Evolutionary conservation across 345 rosid genomes (phyloP).

Genomic region (Salix koriyanagi): DNA sequence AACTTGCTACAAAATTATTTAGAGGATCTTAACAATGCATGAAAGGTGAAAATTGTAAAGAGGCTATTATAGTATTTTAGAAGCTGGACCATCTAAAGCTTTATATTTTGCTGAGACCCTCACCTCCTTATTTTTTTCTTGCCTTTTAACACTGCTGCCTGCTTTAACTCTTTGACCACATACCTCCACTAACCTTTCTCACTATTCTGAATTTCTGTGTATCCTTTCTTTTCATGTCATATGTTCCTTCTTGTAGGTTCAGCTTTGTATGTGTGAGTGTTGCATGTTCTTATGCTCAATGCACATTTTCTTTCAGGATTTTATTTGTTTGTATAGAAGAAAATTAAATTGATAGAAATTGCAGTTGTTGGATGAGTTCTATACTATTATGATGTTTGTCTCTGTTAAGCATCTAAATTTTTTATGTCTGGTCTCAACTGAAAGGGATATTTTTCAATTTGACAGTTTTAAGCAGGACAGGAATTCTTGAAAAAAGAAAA

Average conservation of each 20-base stretch:
- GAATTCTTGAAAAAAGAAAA: not conserved
- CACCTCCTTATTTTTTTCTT: too few relatives aligned
- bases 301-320: not conserved
- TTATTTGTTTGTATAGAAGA: not conserved
- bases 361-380: not conserved
- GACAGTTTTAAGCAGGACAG: not conserved
- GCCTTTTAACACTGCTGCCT: too few relatives aligned
- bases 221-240: not conserved
- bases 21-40: too few relatives aligned
- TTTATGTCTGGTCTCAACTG: not conserved
- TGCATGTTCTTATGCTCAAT: not conserved
- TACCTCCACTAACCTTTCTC: not conserved
- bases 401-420: not conserved
- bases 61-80: too few relatives aligned
- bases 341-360: not conserved
- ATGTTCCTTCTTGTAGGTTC: not conserved
- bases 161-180: not conserved
- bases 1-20: too few relatives aligned
- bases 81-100: too few relatives aligned
- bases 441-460: not conserved
- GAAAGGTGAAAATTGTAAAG: too few relatives aligned
- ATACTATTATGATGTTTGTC: not conserved
- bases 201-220: not conserved
- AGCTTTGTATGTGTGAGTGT: not conserved
- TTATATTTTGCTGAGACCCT: too few relatives aligned